Percentiles rank a stretch among this genome's conserved stretches.
Conservation (phyloP, 129 eudicot species). For the Tagetes erecta region DNA sequence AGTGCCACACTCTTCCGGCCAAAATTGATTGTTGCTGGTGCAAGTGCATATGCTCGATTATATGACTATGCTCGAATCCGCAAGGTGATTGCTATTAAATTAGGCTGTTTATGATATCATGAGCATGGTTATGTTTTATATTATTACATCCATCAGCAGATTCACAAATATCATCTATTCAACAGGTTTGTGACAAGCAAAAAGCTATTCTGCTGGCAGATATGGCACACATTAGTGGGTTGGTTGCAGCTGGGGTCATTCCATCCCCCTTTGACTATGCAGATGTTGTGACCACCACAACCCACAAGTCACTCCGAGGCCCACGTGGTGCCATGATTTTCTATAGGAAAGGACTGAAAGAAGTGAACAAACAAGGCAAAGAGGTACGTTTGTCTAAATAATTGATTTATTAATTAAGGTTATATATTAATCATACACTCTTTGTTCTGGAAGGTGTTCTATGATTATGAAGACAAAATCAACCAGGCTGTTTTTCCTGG, state of each 20-base stretch:
- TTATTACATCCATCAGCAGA: not conserved
- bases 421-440: not conserved
- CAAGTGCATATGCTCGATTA: slow-evolving; percentile 94
- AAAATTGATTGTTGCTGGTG: slow-evolving; percentile 95
- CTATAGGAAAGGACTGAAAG: slow-evolving; percentile 8
- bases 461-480: slow-evolving; percentile 94
- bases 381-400: slow-evolving; percentile 1
- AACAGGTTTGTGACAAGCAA: slow-evolving; percentile 93
- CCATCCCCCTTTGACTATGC: slow-evolving; percentile 91
- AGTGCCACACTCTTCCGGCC: slow-evolving; percentile 99
- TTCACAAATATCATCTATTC: slow-evolving; percentile 4
- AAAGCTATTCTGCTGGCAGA: slow-evolving; percentile 83
- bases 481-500: slow-evolving; percentile 99
- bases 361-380: slow-evolving; percentile 14
- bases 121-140: slow-evolving; percentile 16
- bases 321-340: slow-evolving; percentile 44
- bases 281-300: slow-evolving; percentile 90
- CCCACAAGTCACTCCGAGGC: slow-evolving; percentile 44
- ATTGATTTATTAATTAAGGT: not conserved
- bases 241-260: slow-evolving; percentile 90
- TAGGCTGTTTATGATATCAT: not conserved
- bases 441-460: slow-evolving; percentile 36
- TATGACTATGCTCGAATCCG: slow-evolving; percentile 92
- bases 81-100: slow-evolving; percentile 41
- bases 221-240: slow-evolving; percentile 95